Conservation (phyloP, 2,329 filamentous ascomycete genomes). For the Chaetomium olivaceum region DNA sequence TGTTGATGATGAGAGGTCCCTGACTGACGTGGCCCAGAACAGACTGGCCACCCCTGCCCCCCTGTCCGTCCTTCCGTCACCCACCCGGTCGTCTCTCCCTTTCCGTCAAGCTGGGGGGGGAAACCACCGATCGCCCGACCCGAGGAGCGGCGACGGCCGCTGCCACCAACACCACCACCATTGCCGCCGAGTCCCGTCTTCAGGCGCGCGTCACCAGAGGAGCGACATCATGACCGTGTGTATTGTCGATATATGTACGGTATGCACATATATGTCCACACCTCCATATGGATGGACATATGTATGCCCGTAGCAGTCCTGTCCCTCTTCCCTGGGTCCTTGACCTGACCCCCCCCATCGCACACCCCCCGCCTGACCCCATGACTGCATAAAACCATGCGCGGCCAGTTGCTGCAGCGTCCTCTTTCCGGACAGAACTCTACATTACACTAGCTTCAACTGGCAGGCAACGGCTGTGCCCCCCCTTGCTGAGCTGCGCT, state of each 20-base stretch:
- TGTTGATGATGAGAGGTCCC: background rate
- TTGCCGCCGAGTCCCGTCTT: too few relatives aligned
- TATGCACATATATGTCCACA: background rate
- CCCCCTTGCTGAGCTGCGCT: background rate
- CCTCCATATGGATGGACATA: too few relatives aligned
- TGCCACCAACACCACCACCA: background rate
- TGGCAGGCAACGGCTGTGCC: background rate
- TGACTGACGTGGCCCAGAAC: slow-evolving; percentile 8
- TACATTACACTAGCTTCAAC: background rate
- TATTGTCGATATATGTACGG: background rate
- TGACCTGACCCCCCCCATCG: too few relatives aligned
- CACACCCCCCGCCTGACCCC: too few relatives aligned
- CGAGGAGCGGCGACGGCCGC: background rate
- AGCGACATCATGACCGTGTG: background rate
- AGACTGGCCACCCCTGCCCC: background rate
- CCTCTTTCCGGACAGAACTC: background rate
- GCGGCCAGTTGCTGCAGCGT: background rate
- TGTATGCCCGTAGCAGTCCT: too few relatives aligned
- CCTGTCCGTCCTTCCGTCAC: background rate
- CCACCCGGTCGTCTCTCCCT: background rate
- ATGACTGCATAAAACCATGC: background rate
- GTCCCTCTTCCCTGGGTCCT: background rate
- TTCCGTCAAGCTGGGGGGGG: background rate
- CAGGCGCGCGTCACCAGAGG: background rate
- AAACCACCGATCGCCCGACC: background rate